Conservation (phyloP, 345 rosid genomes). For the Ceriops tagal region DNA sequence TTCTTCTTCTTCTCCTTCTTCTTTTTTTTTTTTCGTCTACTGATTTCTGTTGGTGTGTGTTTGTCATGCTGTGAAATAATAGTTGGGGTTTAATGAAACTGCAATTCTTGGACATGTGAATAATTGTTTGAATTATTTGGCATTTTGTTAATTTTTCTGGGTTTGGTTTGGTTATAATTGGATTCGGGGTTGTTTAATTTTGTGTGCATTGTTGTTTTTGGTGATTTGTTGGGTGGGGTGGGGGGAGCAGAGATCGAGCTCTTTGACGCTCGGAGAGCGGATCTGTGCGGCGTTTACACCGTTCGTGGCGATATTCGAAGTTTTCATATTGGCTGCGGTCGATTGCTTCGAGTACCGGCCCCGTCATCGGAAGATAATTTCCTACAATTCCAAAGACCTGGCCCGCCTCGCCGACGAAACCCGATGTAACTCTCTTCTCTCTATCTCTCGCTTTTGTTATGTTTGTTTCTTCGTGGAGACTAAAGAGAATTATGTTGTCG, state of each 20-base stretch:
- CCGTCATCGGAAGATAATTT: constrained; percentile 7
- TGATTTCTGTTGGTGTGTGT: no score
- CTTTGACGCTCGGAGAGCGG: constrained; percentile 55
- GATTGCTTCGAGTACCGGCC: constrained; percentile 43
- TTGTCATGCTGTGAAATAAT: no score
- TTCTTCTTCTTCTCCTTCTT: no score
- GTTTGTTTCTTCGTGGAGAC: background rate
- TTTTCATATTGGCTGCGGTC: constrained; percentile 33
- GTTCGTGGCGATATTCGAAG: constrained; percentile 45
- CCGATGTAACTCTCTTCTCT: constrained; percentile 38
- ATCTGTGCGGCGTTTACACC: constrained; percentile 65
- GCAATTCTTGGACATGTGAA: no score
- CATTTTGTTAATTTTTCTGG: no score
- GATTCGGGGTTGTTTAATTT: no score
- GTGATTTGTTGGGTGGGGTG: constrained; percentile 1
- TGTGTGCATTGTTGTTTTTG: no score
- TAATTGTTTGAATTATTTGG: no score
- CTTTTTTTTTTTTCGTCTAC: no score
- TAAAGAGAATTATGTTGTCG: background rate
- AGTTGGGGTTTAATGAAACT: no score
- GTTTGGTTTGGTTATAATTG: no score
- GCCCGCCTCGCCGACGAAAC: constrained; percentile 59
- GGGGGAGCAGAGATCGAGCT: constrained; percentile 46
- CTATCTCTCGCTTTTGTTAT: background rate
- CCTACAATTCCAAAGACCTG: constrained; percentile 27